phyloP scores from a whole-genome alignment of 140 eudicot species.

The Erigeron philadelphicus region DNA sequence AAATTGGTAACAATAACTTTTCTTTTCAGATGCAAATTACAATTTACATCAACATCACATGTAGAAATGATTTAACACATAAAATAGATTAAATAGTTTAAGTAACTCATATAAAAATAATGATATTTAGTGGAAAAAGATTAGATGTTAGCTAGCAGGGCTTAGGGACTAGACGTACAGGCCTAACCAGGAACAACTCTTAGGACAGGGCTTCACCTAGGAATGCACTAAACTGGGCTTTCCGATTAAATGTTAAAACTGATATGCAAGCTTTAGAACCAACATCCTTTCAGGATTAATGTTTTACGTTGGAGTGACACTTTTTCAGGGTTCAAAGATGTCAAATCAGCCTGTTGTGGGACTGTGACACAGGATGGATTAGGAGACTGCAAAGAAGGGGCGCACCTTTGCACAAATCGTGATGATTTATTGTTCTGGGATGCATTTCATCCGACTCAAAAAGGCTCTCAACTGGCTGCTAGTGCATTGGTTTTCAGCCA shows the following conservation, averaged over 20 bases:
- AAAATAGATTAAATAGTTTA: neutral
- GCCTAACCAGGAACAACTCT: too few species aligned
- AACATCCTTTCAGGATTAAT: neutral
- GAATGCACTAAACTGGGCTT: neutral
- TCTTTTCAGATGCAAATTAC: neutral
- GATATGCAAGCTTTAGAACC: too few species aligned
- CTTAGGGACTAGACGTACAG: too few species aligned
- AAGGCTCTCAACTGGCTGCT: constrained; percentile 37
- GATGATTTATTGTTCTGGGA: constrained; percentile 43
- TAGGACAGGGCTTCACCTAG: neutral
- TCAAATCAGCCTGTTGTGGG: constrained; percentile 39
- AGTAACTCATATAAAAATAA: neutral
- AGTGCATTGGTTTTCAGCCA: constrained; percentile 16
- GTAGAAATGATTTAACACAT: neutral
- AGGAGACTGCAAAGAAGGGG: constrained; percentile 29
- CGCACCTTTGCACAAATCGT: constrained; percentile 30
- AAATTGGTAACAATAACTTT: constrained; percentile 21
- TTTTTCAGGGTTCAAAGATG: constrained; percentile 39
- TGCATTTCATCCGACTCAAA: constrained; percentile 36
- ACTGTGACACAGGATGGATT: constrained; percentile 9
- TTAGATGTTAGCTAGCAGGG: too few species aligned
- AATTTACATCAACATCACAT: neutral
- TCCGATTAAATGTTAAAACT: neutral
- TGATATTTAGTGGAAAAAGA: too few species aligned
- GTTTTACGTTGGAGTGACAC: constrained; percentile 9